These are phyloP conservation scores for Besnoitia besnoiti DNA, from an alignment of 169 alveolate species.

Conservation along the genomic window DNA sequence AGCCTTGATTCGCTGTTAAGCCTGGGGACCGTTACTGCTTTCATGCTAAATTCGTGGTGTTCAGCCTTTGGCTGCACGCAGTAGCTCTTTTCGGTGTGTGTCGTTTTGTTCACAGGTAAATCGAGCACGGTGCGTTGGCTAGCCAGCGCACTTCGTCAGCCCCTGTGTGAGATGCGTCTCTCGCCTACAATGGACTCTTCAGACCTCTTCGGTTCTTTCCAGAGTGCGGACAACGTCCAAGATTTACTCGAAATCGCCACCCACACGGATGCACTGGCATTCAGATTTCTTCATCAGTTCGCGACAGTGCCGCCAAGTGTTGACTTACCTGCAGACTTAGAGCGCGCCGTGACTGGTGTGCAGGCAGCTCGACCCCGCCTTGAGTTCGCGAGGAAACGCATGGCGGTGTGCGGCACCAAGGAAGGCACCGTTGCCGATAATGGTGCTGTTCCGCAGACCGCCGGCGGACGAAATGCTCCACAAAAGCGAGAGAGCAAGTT, in stretches of 20 bases:
- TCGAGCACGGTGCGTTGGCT: conserved; percentile 67
- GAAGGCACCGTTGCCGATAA: neutral
- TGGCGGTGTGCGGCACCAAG: neutral
- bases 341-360: neutral
- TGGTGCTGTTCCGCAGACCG: too few relatives aligned
- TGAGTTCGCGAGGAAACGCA: neutral
- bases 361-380: neutral
- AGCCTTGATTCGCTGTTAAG: too few relatives aligned
- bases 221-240: conserved; percentile 54
- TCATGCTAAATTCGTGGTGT: too few relatives aligned
- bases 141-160: conserved; percentile 66
- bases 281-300: neutral
- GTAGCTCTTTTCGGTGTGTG: too few relatives aligned
- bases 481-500: neutral
- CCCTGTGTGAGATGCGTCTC: conserved; percentile 70
- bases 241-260: conserved; percentile 19
- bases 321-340: neutral
- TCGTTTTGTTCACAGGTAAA: conserved; percentile 58
- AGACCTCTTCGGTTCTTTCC: conserved; percentile 76
- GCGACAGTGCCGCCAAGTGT: neutral
- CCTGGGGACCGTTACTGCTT: too few relatives aligned
- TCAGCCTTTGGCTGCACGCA: too few relatives aligned
- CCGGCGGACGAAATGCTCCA: neutral
- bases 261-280: neutral
- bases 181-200: conserved; percentile 74